Base-by-base conservation (phyloP, 768 basidiomycete species). In the Pleurotus salmoneostramineus region DNA sequence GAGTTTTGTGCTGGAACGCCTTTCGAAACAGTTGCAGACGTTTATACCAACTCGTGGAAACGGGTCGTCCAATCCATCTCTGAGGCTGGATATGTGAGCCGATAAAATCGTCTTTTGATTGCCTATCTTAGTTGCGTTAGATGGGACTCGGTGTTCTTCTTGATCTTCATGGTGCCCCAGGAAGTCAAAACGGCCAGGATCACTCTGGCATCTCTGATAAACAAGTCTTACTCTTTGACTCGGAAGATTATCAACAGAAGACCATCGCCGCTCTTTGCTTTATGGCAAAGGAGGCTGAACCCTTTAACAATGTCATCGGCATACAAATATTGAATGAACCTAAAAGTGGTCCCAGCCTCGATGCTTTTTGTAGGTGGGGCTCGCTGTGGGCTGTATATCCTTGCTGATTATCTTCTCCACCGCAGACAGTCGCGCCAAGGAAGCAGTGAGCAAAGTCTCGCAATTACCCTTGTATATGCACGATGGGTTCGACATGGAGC, bases 101-200 rank as follows among this genome's bases (percentile, higher is more conserved):
- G 3, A 27, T 27, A 27, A 27, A 27, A 27, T 27, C 21, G 21
- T 27, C 21, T 27, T 27, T 27, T 27, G 21, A 27, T 27, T 27
- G 21, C 21, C 21, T 27, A 27, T 27, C 21, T 27, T 27, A 27
- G 21, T 27, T 27, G 21, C 21, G 21, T 15, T 36, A 65, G 12
- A 68, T 72, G 63, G 84, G 84, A 6, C 73, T 95, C 12, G 91
- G 91, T 1, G 88, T 95, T 43, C 81, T 75, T 55, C 64, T 74
- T 74, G 89, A 91, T 69, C 69, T 91, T 27, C 89, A 91, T 64
- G 83, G 85, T 12, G 88, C 85, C n/a, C 79, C 82, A 6, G 89
- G 89, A 17, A 89, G 87, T 65, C 89, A 91, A 68, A 91, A 90
- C 65, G 77, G 77, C 43, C 85, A 89, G 64, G 74, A 83, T 14